Base-by-base conservation (phyloP, 805 yeast species). In the Kodamaea fukazawae region DNA sequence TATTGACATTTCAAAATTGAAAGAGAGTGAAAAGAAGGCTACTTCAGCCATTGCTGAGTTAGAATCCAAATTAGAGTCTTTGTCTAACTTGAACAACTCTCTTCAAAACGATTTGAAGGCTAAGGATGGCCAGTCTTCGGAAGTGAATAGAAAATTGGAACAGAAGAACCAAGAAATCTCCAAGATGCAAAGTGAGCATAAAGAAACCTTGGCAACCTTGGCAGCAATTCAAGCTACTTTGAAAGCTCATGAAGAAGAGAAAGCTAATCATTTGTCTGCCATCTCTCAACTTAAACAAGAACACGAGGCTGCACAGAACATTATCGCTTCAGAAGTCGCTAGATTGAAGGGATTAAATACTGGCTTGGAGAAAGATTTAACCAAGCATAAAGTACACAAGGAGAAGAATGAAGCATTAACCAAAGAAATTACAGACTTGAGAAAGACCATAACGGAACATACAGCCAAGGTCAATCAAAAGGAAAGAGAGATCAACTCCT, bases 1-100 rank as follows among this genome's bases (percentile, higher is more conserved):
- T 34, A 52, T 54, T 2, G 55, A 65, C n/a, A 51, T 86, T 10
- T 62, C 65, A 4, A 56, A 63, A 8, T 59, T 78, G 7, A 71
- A 71, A 42, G 48, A 46, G 4, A 69, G 69, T 10, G 79, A 75
- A 44, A 51, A 38, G 48, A 55, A 54, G 27, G 36, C 35, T 51
- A 57, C 31, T 45, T 60, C 42, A 49, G 67, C 48, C 50, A 53
- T 59, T n/a, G 39, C 45, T 44, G 65, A 44, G 33, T 60, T 48
- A 46, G 56, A 34, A 45, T 54, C 36, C 36, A 67, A 61, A 29
- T 32, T 67, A 49, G 34, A 49, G 28, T 42, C 67, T 49, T 44
- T 61, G 50, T 54, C 63, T 32, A 45, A 51, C 8, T 63, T 38
- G 51, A 61, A 61, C 36, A 53, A 64, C 2, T 57, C 54, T 10